Evolutionary conservation across 345 rosid species (phyloP).

Genomic region (Eucalyptus regnans): DNA sequence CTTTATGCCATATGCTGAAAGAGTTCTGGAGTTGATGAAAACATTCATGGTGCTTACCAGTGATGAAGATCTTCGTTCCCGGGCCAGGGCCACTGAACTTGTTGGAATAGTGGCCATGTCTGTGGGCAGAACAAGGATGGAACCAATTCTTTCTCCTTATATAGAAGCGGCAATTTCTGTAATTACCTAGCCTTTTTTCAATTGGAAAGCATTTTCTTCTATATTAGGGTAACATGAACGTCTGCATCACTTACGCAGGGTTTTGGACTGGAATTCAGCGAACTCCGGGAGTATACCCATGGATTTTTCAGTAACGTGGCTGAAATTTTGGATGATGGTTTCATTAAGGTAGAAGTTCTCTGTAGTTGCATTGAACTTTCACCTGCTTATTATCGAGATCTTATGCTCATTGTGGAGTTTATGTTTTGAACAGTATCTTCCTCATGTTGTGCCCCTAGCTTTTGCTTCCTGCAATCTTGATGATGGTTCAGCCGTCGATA

Average conservation of each 20-base stretch:
- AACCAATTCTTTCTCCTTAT: slow-evolving; percentile 71
- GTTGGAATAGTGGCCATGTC: slow-evolving; percentile 99
- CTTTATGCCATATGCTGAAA: slow-evolving; percentile 91
- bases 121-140: slow-evolving; percentile 79
- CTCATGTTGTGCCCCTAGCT: slow-evolving; percentile 82
- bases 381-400: background rate
- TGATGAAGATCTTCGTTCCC: slow-evolving; percentile 87
- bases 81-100: slow-evolving; percentile 98
- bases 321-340: slow-evolving; percentile 83
- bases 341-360: slow-evolving; percentile 52
- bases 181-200: slow-evolving; percentile 12
- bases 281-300: slow-evolving; percentile 95
- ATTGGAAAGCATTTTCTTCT: background rate
- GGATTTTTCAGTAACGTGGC: slow-evolving; percentile 98
- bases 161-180: slow-evolving; percentile 96
- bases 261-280: slow-evolving; percentile 85
- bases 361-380: background rate
- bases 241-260: slow-evolving; percentile 42
- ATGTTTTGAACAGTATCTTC: slow-evolving; percentile 62
- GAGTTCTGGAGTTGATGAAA: slow-evolving; percentile 84
- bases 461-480: slow-evolving; percentile 94
- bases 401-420: background rate
- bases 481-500: slow-evolving; percentile 94
- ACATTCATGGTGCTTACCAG: slow-evolving; percentile 83
- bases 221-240: background rate